Evolutionary conservation across 148 eudicot genomes (phyloP).

Genomic region (Drosera capensis): DNA sequence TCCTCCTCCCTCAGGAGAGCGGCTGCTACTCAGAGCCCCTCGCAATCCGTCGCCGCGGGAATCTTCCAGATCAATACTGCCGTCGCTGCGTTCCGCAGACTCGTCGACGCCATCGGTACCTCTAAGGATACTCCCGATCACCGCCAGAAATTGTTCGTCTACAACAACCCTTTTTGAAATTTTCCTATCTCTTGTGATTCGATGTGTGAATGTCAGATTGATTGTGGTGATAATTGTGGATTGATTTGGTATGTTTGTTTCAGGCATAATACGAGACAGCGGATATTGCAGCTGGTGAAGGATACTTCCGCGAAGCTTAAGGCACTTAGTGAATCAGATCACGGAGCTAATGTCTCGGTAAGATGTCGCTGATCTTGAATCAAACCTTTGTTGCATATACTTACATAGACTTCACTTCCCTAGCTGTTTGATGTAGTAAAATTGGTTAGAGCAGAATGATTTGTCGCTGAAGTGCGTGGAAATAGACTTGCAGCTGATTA

Average conservation of each 20-base stretch:
- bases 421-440: neutral
- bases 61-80: conserved; percentile 51
- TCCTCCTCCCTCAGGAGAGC: no score
- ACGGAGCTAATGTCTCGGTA: conserved; percentile 28
- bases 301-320: conserved; percentile 64
- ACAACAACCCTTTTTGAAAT: neutral
- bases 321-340: conserved; percentile 38
- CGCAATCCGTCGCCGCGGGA: conserved; percentile 36
- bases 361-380: conserved; percentile 17
- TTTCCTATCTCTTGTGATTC: neutral
- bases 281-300: conserved; percentile 47
- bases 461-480: no score
- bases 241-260: neutral
- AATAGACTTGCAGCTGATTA: no score
- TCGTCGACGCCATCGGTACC: conserved; percentile 44
- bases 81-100: conserved; percentile 33
- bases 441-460: conserved; percentile 47
- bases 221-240: neutral
- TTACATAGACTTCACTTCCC: neutral
- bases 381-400: neutral
- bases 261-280: conserved; percentile 48
- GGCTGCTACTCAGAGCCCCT: conserved; percentile 15
- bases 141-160: conserved; percentile 43
- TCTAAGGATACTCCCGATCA: conserved; percentile 49
- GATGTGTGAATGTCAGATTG: neutral